Base-by-base conservation (phyloP, 495 filamentous ascomycete species). In the Penicillium taxi region DNA sequence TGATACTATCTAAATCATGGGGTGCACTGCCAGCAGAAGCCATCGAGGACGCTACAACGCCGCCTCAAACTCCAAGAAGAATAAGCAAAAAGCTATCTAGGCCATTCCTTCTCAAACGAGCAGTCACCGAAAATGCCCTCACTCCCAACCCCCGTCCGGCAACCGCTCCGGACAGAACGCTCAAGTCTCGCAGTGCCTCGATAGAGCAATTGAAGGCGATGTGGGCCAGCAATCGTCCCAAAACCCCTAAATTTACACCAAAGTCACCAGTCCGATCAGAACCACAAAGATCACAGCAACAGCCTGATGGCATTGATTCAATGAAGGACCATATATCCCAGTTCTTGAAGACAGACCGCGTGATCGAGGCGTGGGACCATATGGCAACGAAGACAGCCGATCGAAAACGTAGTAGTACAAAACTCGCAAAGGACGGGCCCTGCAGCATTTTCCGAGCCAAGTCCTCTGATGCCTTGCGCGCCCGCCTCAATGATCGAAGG, bases 281-380 rank as follows among this genome's bases (percentile, higher is more conserved):
- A 32, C 40, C 39, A 24, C 48, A 51, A 12, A 21, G 13, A 8
- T 23, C 41, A 13, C 20, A 39, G 11, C 39, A 47, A 36, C 21
- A 34, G 38, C 37, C 41, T 7, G 19, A 37, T 6, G 46, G 40
- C 11, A 17, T 11, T 25, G 55, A 67, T 6, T 55, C 44, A 3
- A 51, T 67, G 53, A 64, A 59, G 47, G 47, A 55, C 5, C 63
- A 67, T 37, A 47, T 67, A 17, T 46, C 52, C 32, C 61, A 63
- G 7, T 67, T 56, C 41, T 48, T 67, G 17, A 65, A 57, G 22
- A 58, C 57, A 3, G 63, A 67, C 38, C 52, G 54, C n/a, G 63
- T 63, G 7, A 37, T 56, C n/a, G 61, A 67, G 9, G 50, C 56
- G 1, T 67, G 61, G 61, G 61, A 65, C 17, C 51, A 18, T 26